Conservation (phyloP, 352 stramenopile species). For the Saprolegnia parasitica region DNA sequence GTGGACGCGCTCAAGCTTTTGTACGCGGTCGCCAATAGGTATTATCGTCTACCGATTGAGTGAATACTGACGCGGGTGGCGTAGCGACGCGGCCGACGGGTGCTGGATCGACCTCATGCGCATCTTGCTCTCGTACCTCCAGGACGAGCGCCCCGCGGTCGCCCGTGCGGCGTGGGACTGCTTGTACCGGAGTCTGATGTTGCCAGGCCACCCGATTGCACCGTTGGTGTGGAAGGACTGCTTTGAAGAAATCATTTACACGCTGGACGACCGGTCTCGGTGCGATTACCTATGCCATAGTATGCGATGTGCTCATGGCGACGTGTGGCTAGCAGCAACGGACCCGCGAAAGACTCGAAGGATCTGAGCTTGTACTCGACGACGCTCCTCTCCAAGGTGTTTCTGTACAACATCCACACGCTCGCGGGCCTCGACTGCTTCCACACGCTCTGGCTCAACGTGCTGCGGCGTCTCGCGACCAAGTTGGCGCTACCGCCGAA, state of each 20-base stretch:
- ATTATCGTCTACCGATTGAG: too few relatives aligned
- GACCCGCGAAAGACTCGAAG: constrained; percentile 35
- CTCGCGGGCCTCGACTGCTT: constrained; percentile 66
- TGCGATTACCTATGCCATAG: neutral
- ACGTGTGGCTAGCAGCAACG: constrained; percentile 19
- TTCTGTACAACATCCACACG: constrained; percentile 76
- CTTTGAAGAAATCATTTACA: constrained; percentile 84
- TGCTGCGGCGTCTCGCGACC: constrained; percentile 62
- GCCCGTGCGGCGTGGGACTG: constrained; percentile 82
- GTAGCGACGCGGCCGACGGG: constrained; percentile 37
- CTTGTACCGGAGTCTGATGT: constrained; percentile 71
- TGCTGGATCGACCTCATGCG: constrained; percentile 80
- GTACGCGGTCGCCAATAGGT: constrained; percentile 64
- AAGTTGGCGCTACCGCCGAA: constrained; percentile 51
- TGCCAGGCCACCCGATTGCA: constrained; percentile 59
- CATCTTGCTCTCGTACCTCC: constrained; percentile 79
- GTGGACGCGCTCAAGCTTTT: constrained; percentile 70
- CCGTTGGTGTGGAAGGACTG: constrained; percentile 77
- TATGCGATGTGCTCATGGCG: too few relatives aligned
- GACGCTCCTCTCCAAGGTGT: constrained; percentile 82
- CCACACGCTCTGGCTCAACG: constrained; percentile 65
- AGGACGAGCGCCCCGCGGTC: constrained; percentile 68
- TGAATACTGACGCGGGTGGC: constrained; percentile 51
- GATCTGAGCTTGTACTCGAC: constrained; percentile 76
- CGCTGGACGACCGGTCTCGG: constrained; percentile 67